A percentile compares a stretch with the other conserved stretches of the same genome.
These are phyloP conservation scores for Hyphochytrium catenoides DNA, from an alignment of 352 stramenopile species.

Conservation along the genomic window DNA sequence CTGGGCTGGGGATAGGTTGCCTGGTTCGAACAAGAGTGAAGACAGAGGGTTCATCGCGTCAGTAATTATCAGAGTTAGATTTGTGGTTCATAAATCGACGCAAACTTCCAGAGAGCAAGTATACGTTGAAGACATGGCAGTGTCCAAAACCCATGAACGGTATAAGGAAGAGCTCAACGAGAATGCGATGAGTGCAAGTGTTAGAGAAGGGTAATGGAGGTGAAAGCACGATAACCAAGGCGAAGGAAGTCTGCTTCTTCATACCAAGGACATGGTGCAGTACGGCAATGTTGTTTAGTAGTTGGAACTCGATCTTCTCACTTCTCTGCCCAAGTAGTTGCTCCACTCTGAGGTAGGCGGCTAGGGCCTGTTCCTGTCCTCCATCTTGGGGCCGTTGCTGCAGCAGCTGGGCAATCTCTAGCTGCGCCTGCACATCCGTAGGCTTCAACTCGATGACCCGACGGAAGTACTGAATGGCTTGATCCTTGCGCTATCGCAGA, in stretches of 20 bases:
- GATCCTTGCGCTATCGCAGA: slow-evolving; percentile 48
- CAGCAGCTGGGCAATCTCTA: slow-evolving; percentile 47
- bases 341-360: slow-evolving; percentile 37
- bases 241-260: too few species aligned
- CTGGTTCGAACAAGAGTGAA: too few species aligned
- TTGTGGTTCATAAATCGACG: too few species aligned
- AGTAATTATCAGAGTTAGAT: too few species aligned
- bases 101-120: too few species aligned
- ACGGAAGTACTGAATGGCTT: slow-evolving; percentile 43
- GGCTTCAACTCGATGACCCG: slow-evolving; percentile 55
- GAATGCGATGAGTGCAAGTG: too few species aligned
- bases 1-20: slow-evolving; percentile 28
- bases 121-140: too few species aligned
- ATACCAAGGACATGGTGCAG: slow-evolving; percentile 10
- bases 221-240: too few species aligned
- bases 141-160: too few species aligned
- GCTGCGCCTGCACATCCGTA: slow-evolving; percentile 51
- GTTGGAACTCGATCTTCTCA: slow-evolving; percentile 13
- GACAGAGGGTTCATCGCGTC: too few species aligned
- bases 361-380: slow-evolving; percentile 22
- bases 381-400: slow-evolving; percentile 28
- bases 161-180: too few species aligned
- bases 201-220: too few species aligned
- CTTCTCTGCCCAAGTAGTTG: slow-evolving; percentile 21
- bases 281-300: slow-evolving; percentile 10